phyloP scores from a whole-genome alignment of 1,139 yeast species.

The Kodamaea sp. region DNA sequence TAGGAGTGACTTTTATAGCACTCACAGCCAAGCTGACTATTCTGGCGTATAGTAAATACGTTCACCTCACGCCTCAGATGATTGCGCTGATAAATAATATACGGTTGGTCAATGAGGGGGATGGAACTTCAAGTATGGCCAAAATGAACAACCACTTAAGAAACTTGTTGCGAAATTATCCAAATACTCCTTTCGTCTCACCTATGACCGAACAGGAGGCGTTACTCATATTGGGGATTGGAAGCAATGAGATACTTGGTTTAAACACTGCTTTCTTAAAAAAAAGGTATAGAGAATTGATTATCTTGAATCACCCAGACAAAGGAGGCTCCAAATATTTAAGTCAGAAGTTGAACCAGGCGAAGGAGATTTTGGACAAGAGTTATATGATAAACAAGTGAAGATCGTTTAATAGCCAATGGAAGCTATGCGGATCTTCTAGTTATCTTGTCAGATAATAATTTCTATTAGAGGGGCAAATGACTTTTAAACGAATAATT shows the following conservation, averaged over 20 bases:
- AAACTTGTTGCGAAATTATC: slow-evolving; percentile 30
- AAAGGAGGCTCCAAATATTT: slow-evolving; percentile 68
- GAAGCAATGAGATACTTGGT: slow-evolving; percentile 47
- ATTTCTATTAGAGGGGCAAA: too few relatives aligned
- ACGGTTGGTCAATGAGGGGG: slow-evolving; percentile 15
- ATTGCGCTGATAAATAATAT: slow-evolving; percentile 53
- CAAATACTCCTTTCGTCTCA: slow-evolving; percentile 45
- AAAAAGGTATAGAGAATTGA: slow-evolving; percentile 56
- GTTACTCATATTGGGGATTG: slow-evolving; percentile 50
- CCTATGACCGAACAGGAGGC: slow-evolving; percentile 65
- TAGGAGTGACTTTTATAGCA: slow-evolving; percentile 55
- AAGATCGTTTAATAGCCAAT: too few relatives aligned
- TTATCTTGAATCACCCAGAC: slow-evolving; percentile 75
- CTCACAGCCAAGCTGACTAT: slow-evolving; percentile 50
- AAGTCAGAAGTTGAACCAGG: slow-evolving; percentile 73
- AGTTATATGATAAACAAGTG: slow-evolving; percentile 41
- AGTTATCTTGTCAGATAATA: too few relatives aligned
- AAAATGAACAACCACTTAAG: slow-evolving; percentile 16
- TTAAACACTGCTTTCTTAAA: slow-evolving; percentile 45
- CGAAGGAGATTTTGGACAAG: slow-evolving; percentile 60
- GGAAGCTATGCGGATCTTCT: too few relatives aligned
- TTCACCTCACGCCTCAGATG: slow-evolving; percentile 47
- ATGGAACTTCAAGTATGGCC: slow-evolving; percentile 8
- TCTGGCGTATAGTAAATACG: slow-evolving; percentile 41
- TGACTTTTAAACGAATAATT: too few relatives aligned